Percentiles rank a stretch among this genome's conserved stretches.
Conservation (phyloP, 192 early-diverging fungal species). For the Coemansia sp. region DNA sequence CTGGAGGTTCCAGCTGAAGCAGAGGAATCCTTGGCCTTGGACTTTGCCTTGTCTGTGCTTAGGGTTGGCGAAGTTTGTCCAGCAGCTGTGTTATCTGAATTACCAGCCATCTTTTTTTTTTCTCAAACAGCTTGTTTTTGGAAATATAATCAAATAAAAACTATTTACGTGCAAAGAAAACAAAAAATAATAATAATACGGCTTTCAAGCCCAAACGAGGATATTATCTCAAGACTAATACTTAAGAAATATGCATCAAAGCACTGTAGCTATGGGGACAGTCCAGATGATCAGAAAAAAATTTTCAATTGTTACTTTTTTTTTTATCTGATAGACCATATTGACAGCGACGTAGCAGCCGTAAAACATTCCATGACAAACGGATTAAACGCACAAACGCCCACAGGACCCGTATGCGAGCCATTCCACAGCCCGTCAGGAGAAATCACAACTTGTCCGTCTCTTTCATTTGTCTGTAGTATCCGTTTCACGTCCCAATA, state of each 20-base stretch:
- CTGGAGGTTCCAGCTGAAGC: background rate
- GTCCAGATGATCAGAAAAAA: background rate
- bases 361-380: constrained; percentile 38
- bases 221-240: background rate
- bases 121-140: background rate
- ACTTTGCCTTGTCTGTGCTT: constrained; percentile 14
- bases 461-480: background rate
- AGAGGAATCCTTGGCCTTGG: constrained; percentile 10
- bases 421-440: constrained; percentile 33
- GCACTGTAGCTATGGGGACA: background rate
- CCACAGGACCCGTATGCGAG: constrained; percentile 31
- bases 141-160: background rate
- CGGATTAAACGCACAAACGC: constrained; percentile 47
- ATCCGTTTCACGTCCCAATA: constrained; percentile 29
- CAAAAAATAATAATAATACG: background rate
- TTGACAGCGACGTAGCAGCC: constrained; percentile 30
- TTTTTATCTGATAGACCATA: constrained; percentile 26
- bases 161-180: background rate
- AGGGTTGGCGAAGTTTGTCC: background rate
- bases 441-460: background rate
- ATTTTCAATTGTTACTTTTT: background rate
- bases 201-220: background rate
- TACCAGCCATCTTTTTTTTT: constrained; percentile 11
- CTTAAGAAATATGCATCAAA: background rate
- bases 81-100: constrained; percentile 7